Base-by-base conservation (phyloP, 768 basidiomycete genomes). In the Lactifluus echinatus region DNA sequence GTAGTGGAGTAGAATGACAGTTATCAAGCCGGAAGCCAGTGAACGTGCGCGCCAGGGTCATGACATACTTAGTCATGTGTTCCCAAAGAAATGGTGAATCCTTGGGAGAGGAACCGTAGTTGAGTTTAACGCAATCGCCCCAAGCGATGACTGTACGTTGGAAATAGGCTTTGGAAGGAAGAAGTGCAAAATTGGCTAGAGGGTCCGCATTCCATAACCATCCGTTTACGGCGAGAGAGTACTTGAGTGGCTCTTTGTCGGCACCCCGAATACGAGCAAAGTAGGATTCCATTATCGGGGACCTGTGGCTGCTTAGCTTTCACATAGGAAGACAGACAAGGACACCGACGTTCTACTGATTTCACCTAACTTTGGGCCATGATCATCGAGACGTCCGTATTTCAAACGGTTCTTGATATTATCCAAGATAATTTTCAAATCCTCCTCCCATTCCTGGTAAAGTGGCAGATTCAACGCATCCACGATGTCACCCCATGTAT, bases 191-290 rank as follows among this genome's bases (percentile, higher is more conserved):
- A 73, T 97, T 97, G 62, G 84, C 78, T 15, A 98, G 79, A 0
- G 96, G 95, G 67, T 99, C 85, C 2, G 95, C 94, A 62, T 86
- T 74, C 95, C 96, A 99, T 63, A 99, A 93, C 96, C 96, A 99
- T 2, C 96, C 96, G 67, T 99, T 99, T 71, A 98, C 97, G 5
- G 95, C 96, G 28, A 99, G 74, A 2, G 89, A 85, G 66, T 93
- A 88, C 14, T 79, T 74, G 15, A 65, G 61, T 4, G 76, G 73
- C 47, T 81, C 74, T 51, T 75, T 74, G 60, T 76, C 76, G 70
- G 33, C 2, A 74, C 78, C 37, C 61, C 74, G 75, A 12, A 97
- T 70, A 24, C 93, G 85, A 1, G 93, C 97, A 72, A 99, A 99
- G 73, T 97, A 97, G 3, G 79, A 71, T 66, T 98, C 96, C 43